Base-by-base conservation (phyloP, 768 basidiomycete species). In the Phallus indusiatus region DNA sequence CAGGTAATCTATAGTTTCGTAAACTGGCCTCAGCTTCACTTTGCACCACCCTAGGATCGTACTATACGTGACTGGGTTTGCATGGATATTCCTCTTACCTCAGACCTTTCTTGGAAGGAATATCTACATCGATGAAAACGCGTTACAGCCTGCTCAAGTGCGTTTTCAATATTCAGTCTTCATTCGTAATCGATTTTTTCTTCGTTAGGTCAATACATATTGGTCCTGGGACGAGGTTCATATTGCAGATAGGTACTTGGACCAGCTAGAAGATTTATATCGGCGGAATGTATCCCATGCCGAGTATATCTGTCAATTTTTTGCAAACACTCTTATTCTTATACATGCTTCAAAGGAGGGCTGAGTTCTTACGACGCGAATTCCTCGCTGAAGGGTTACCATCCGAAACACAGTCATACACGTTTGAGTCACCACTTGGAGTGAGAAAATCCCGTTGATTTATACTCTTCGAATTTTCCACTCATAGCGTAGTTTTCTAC, bases 71-170 rank as follows among this genome's bases (percentile, higher is more conserved):
- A 72, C 74, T 5, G 93, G 93, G 12, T 84, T 90, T 69, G 53
- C 81, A n/a, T 98, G 94, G 92, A 80, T 96, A 71, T 63, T 86
- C n/a, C 72, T 81, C 5, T 76, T 96, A 55, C 94, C 94, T 3
- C 76, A 78, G 12, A 75, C 82, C 5, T 73, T 73, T 0, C 75
- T 94, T 5, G 84, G 83, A 17, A 78, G 82, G 62, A 70, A 74
- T 9, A 89, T 84, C 9, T 95, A 92, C 68, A 87, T 95, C 53
- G 93, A 95, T 69, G 96, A 99, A 74, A 96, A 98, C 69, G 95
- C 96, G 1, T 72, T 99, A 18, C 91, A 94, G 66, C 94, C 96
- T 10, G 86, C 81, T 5, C 93, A 95, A 76, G 94, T 94, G 65
- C 53, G 69, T 67, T 46, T 5, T 17, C 61, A 10, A 46, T 35